Base-by-base conservation (phyloP, 73 alveolate species). In the Uronychia setigera region DNA sequence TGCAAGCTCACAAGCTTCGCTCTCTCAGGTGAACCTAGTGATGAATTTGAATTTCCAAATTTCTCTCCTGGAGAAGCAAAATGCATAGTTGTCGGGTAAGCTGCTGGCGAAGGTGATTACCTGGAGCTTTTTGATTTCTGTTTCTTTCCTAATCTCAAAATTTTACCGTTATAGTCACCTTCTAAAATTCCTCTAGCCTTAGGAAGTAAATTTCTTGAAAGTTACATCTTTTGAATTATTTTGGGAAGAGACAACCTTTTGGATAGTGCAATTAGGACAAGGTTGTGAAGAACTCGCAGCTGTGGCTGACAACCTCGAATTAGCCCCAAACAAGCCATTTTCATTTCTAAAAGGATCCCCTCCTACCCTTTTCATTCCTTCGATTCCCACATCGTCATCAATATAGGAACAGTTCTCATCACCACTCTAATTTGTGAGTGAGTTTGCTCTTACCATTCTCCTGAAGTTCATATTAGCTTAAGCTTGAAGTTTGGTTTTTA, bases 401-500 rank as follows among this genome's bases (percentile, higher is more conserved):
- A 46, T 5, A 46, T 46, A 46, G 5, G 67, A 46, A 19, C 67
- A 46, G 67, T 46, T 46, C 67, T 46, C 67, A 5, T 46, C 67
- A 11, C 67, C 67, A 11, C 67, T 19, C 67, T 46, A 46, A n/a
- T n/a, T n/a, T n/a, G n/a, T n/a, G n/a, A n/a, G n/a, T n/a, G n/a
- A n/a, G n/a, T n/a, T n/a, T n/a, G n/a, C n/a, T n/a, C n/a, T n/a
- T n/a, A n/a, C n/a, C n/a, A n/a, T n/a, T n/a, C n/a, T n/a, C n/a
- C n/a, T n/a, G n/a, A n/a, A n/a, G n/a, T n/a, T n/a, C n/a, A n/a
- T n/a, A n/a, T n/a, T n/a, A n/a, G n/a, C n/a, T n/a, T n/a, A n/a
- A n/a, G n/a, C n/a, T 32, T 35, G 60, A 25, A 83, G 1, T 35
- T 83, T 83, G 78, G 34, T 76, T 33, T 75, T 14, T 9, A 83